These are phyloP conservation scores for Papiliotrema fonsecae DNA, from an alignment of 1,284 basidiomycete genomes.

Conservation along the genomic window DNA sequence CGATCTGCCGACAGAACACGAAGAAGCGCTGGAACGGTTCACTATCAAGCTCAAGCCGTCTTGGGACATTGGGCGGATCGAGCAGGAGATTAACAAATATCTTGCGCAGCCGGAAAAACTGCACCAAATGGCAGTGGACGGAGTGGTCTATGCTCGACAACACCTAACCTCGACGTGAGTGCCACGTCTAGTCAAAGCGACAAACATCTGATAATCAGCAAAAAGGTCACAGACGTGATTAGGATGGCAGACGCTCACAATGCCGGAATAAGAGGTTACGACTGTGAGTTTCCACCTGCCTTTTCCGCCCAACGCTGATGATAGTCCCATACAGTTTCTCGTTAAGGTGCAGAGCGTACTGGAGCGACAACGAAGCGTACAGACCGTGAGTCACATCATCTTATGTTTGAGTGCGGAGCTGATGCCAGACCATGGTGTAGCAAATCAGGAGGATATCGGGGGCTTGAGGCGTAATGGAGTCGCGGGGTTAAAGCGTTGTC, in stretches of 20 bases:
- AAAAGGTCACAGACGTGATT: slow-evolving; percentile 37
- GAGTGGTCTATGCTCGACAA: slow-evolving; percentile 38
- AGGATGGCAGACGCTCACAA: slow-evolving; percentile 37
- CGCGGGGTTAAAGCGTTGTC: too few relatives aligned
- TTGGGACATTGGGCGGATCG: slow-evolving; percentile 40
- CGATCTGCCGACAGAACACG: slow-evolving; percentile 47
- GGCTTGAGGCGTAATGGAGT: slow-evolving; percentile 3
- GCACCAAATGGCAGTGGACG: slow-evolving; percentile 42
- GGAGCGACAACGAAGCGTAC: slow-evolving; percentile 23
- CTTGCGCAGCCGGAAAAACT: slow-evolving; percentile 34
- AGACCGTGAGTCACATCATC: slow-evolving; percentile 27
- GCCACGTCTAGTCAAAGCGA: not conserved
- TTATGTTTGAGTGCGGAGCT: too few relatives aligned
- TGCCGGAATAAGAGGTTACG: slow-evolving; percentile 37
- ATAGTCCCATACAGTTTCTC: slow-evolving; percentile 39
- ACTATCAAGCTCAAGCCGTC: slow-evolving; percentile 36
- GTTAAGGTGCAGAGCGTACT: slow-evolving; percentile 39
- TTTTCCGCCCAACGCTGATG: not conserved
- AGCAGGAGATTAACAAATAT: slow-evolving; percentile 27
- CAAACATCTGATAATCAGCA: slow-evolving; percentile 8
- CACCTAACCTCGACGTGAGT: slow-evolving; percentile 40
- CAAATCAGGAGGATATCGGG: not conserved
- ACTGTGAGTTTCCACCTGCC: slow-evolving; percentile 23
- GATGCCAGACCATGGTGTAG: slow-evolving; percentile 3
- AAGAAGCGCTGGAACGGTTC: slow-evolving; percentile 34